Evolutionary conservation across 2,329 filamentous ascomycete genomes (phyloP).

Genomic region (Trichophyton simii): DNA sequence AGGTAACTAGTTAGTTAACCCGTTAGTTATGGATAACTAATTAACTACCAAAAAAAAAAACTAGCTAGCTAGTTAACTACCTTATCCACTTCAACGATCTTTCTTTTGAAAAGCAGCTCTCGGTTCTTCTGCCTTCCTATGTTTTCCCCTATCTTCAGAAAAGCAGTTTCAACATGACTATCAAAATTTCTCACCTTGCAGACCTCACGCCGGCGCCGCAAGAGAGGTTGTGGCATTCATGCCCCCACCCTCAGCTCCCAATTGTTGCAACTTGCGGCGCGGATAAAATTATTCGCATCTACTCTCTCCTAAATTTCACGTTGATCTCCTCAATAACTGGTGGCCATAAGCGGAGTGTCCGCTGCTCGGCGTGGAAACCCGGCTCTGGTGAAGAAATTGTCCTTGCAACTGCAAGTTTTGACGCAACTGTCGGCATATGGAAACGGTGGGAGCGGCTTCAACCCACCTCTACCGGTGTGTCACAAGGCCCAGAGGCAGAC

Average conservation of each 20-base stretch:
- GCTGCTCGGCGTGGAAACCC: constrained; percentile 79
- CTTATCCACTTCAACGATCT: too few species aligned
- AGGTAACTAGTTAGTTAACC: too few species aligned
- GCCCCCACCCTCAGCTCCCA: constrained; percentile 75
- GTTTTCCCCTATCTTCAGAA: too few species aligned
- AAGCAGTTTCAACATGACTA: too few species aligned
- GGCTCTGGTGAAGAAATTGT: constrained; percentile 54
- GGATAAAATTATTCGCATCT: constrained; percentile 76
- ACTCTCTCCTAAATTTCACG: constrained; percentile 69
- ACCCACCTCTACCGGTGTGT: constrained; percentile 12
- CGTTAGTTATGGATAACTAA: too few species aligned
- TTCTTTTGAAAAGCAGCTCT: too few species aligned
- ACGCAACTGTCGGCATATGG: constrained; percentile 81
- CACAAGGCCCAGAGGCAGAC: constrained; percentile 5
- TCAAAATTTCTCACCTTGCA: constrained; percentile 27
- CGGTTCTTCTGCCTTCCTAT: too few species aligned
- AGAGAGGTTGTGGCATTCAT: constrained; percentile 68
- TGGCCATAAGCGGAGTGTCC: constrained; percentile 83
- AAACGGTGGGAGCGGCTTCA: constrained; percentile 45
- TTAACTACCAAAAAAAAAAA: too few species aligned
- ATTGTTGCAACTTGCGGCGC: constrained; percentile 80
- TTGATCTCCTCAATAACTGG: constrained; percentile 69
- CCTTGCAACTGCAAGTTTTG: constrained; percentile 85
- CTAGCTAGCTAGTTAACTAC: too few species aligned
- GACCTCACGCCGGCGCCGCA: constrained; percentile 41